phyloP scores from a whole-genome alignment of 768 basidiomycete species.

The Leccinum uliginosum region DNA sequence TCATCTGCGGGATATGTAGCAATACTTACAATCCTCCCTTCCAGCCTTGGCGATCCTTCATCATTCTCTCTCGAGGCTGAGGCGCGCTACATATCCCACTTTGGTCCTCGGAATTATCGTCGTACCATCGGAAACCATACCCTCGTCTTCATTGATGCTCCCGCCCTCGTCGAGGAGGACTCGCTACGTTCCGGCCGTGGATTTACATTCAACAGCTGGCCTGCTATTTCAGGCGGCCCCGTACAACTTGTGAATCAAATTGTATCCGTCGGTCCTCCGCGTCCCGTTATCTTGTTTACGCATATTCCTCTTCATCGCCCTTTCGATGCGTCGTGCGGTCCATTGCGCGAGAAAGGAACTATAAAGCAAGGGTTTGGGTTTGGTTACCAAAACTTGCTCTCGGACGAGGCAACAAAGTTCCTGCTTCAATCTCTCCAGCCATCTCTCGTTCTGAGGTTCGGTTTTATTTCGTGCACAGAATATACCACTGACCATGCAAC shows the following conservation, averaged over 20 bases:
- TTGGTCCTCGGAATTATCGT: constrained; percentile 67
- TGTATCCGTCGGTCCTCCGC: constrained; percentile 20
- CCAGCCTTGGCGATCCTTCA: constrained; percentile 27
- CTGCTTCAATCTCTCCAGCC: constrained; percentile 65
- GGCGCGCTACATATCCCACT: constrained; percentile 65
- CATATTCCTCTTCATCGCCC: constrained; percentile 88
- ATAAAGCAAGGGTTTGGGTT: constrained; percentile 71
- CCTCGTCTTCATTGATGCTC: constrained; percentile 68
- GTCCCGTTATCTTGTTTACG: constrained; percentile 68
- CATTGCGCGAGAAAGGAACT: constrained; percentile 66
- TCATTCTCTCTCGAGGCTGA: constrained; percentile 40
- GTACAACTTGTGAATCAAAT: constrained; percentile 50
- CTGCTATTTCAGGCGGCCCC: constrained; percentile 43
- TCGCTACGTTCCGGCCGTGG: constrained; percentile 41
- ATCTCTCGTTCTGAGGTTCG: constrained; percentile 69
- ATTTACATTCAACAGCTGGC: constrained; percentile 44
- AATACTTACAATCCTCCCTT: constrained; percentile 1
- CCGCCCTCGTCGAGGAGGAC: constrained; percentile 73
- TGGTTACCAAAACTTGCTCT: constrained; percentile 85
- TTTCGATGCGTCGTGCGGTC: constrained; percentile 67
- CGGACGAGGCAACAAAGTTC: constrained; percentile 58
- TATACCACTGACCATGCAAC: constrained; percentile 7
- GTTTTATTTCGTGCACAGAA: not conserved
- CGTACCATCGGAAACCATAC: constrained; percentile 68
- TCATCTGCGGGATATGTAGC: not conserved